Evolutionary conservation across 2,329 filamentous ascomycete species (phyloP).

Genomic region (Xylaria digitata): DNA sequence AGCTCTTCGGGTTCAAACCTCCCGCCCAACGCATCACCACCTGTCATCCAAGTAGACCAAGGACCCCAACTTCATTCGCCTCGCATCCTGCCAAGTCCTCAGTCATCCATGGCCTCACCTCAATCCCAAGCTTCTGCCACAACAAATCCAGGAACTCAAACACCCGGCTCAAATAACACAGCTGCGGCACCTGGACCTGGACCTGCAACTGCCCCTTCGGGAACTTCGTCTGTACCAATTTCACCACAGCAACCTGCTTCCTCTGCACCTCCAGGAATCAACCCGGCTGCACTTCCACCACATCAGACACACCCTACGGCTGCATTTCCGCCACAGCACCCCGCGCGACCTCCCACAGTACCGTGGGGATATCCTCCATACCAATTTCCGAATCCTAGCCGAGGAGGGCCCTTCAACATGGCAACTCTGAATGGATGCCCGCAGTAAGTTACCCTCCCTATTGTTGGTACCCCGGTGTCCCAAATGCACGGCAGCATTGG

Average conservation of each 20-base stretch:
- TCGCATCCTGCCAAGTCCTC: not conserved
- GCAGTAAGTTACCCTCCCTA: constrained; percentile 24
- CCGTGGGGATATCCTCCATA: constrained; percentile 4
- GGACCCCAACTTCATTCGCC: not conserved
- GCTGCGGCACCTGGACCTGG: not conserved
- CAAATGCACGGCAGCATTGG: not conserved
- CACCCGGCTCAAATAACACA: not conserved
- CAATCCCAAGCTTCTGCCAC: not conserved
- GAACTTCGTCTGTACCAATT: not conserved
- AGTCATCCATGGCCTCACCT: not conserved
- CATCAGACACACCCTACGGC: not conserved
- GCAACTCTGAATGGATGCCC: not conserved
- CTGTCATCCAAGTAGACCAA: not conserved
- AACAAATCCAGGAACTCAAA: not conserved
- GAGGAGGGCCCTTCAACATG: not conserved
- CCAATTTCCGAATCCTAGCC: not conserved
- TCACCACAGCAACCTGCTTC: constrained; percentile 8
- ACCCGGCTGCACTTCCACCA: not conserved
- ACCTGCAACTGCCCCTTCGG: not conserved
- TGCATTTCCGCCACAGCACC: constrained; percentile 1
- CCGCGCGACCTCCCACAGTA: not conserved
- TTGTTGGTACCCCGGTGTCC: not conserved
- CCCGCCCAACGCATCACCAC: not conserved
- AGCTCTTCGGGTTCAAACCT: not conserved
- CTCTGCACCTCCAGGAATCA: not conserved